Percentiles rank a stretch among this genome's conserved stretches.
Evolutionary conservation across 768 basidiomycete species (phyloP).

Genomic region (Suillus spraguei): DNA sequence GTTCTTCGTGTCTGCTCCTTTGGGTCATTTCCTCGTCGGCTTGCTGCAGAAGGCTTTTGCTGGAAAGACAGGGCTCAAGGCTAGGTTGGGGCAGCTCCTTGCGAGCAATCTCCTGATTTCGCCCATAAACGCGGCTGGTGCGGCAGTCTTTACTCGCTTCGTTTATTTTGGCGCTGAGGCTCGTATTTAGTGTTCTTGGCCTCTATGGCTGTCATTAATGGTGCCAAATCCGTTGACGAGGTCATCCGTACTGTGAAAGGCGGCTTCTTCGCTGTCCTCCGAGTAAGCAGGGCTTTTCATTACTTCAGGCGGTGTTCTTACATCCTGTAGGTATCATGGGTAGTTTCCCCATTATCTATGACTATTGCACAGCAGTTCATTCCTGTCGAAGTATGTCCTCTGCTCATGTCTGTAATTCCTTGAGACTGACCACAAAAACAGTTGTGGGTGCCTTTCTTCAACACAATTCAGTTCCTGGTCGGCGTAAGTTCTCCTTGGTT

Average conservation of each 20-base stretch:
- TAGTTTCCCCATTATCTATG: slow-evolving; percentile 75
- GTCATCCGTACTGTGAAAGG: slow-evolving; percentile 67
- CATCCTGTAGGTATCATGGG: slow-evolving; percentile 67
- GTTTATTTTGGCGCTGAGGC: slow-evolving; percentile 3
- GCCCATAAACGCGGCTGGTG: slow-evolving; percentile 73
- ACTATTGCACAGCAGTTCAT: slow-evolving; percentile 79
- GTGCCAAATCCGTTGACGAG: slow-evolving; percentile 67
- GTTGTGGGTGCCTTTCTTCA: slow-evolving; percentile 92
- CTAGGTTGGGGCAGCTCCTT: slow-evolving; percentile 71
- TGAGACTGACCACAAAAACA: slow-evolving; percentile 29
- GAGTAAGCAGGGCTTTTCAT: slow-evolving; percentile 44
- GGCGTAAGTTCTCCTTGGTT: slow-evolving; percentile 52
- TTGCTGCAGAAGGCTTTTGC: slow-evolving; percentile 75
- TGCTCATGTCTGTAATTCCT: neutral
- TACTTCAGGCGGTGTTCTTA: neutral
- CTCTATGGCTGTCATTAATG: slow-evolving; percentile 83
- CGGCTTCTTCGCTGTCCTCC: slow-evolving; percentile 74
- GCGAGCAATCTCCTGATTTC: slow-evolving; percentile 77
- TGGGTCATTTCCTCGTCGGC: slow-evolving; percentile 76
- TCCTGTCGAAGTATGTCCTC: slow-evolving; percentile 62
- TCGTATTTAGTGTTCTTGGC: slow-evolving; percentile 61
- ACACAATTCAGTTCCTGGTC: slow-evolving; percentile 69
- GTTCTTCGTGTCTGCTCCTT: slow-evolving; percentile 79
- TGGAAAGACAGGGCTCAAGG: slow-evolving; percentile 64
- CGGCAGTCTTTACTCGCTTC: slow-evolving; percentile 23